Evolutionary conservation across 2,329 filamentous ascomycete species (phyloP).

Genomic region (Aspergillus ruber): DNA sequence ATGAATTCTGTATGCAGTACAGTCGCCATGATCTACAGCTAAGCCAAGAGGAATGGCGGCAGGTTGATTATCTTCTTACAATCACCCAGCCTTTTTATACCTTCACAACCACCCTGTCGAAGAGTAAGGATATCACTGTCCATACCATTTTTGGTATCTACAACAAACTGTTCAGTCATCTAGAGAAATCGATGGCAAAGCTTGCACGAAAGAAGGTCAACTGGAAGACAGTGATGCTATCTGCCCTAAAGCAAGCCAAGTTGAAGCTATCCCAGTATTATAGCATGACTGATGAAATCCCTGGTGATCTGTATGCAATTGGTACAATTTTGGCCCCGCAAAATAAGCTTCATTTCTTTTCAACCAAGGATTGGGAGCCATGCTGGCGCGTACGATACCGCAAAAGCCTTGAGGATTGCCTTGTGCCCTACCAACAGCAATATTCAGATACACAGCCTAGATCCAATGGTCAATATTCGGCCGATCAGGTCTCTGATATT

Average conservation of each 20-base stretch:
- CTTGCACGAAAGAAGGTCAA: constrained; percentile 7
- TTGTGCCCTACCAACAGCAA: neutral
- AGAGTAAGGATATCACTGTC: constrained; percentile 10
- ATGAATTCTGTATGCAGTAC: constrained; percentile 1
- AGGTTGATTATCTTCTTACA: constrained; percentile 10
- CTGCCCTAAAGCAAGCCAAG: neutral
- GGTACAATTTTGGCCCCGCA: constrained; percentile 7
- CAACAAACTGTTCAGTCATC: constrained; percentile 12
- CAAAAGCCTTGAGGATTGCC: constrained; percentile 3
- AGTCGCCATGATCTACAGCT: constrained; percentile 3
- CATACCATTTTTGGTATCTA: constrained; percentile 14
- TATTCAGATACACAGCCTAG: neutral
- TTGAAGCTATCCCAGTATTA: constrained; percentile 12
- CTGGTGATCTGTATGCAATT: constrained; percentile 10
- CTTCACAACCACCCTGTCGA: constrained; percentile 8
- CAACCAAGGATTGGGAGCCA: constrained; percentile 6
- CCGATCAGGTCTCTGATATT: neutral
- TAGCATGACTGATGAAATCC: constrained; percentile 4
- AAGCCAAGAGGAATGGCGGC: constrained; percentile 5
- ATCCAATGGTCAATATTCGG: neutral
- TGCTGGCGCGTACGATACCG: constrained; percentile 1
- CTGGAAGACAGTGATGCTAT: constrained; percentile 10
- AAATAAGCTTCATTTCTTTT: constrained; percentile 13
- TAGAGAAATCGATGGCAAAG: constrained; percentile 5
- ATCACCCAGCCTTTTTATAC: constrained; percentile 15